These are phyloP conservation scores for Fusarium subglutinans DNA, from an alignment of 2,329 filamentous ascomycete genomes.

Conservation along the genomic window DNA sequence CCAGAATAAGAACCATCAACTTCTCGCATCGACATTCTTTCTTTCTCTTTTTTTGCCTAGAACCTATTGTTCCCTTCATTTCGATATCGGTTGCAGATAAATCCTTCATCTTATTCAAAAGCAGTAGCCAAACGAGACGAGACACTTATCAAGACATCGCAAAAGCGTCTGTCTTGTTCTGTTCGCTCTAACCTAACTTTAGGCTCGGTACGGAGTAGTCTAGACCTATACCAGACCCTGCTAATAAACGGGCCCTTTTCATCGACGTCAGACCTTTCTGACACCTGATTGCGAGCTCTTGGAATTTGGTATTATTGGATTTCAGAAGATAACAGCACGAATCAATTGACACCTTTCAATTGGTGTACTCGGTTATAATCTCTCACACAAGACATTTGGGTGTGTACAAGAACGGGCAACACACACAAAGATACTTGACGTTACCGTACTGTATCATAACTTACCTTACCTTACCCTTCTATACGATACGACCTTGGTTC, in stretches of 20 bases:
- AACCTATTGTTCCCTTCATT: neutral
- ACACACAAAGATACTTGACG: constrained; percentile 2
- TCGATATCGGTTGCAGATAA: neutral
- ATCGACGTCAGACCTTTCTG: constrained; percentile 22
- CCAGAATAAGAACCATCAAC: constrained; percentile 1
- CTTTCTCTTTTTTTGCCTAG: neutral
- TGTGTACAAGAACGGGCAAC: constrained; percentile 16
- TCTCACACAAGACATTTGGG: neutral
- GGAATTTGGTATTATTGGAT: neutral
- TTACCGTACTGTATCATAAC: neutral
- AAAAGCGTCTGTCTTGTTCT: constrained; percentile 1
- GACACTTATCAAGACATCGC: constrained; percentile 5
- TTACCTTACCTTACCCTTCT: neutral
- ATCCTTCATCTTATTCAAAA: neutral
- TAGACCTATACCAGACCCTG: neutral
- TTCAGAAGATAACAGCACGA: neutral
- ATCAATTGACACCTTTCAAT: constrained; percentile 7
- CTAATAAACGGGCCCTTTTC: constrained; percentile 13
- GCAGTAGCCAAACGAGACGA: constrained; percentile 7
- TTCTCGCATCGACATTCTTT: neutral
- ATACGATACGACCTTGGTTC: constrained; percentile 14
- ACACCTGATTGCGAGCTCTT: constrained; percentile 1
- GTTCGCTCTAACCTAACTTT: constrained; percentile 1
- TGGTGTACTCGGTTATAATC: neutral
- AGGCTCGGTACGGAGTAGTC: constrained; percentile 4